Evolutionary conservation across 768 basidiomycete species (phyloP), one percentile per base, ranked within the genome.

Genomic region (Auricularia auricula-judae): DNA sequence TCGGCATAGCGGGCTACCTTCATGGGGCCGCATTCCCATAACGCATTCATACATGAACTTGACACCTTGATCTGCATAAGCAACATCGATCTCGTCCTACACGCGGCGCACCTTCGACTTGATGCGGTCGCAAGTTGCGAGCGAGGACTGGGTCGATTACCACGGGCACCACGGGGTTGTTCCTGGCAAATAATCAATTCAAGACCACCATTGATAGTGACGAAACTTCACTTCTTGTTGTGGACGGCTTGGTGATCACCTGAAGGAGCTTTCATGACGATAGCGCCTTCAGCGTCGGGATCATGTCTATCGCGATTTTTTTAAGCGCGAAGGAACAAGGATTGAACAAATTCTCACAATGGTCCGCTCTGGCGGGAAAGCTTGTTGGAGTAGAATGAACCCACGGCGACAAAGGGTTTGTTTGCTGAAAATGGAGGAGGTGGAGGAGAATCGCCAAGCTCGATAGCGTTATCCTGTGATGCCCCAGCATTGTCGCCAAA

Each of bases 1-100:
- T 29, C 2, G 29, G 29, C 29, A 61, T 34, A 5, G n/a, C 33
- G 12, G n/a, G 12, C 56, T 44, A 47, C 56, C 76, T 60, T 95
- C 93, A 66, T 93, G 91, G 72, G 86, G 89, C 63, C 91, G 82
- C 70, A 97, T 77, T 10, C 94, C 95, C 93, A 98, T 98, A 18
- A 95, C 89, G 70, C 88, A 92, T 71, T 95, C 92, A 71, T 99
- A 99, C 78, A 99, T 77, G 74, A 99, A 99, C 72, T 84, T 83
- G 39, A 93, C 81, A 36, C 91, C 88, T 88, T 64, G 3, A 16
- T 64, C 23, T 12, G 39, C 66, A 11, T 62, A 64, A 33, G 18
- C 62, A 51, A 36, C 12, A 29, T 29, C 29, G 3, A 29, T 29
- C 29, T 29, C 29, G 29, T 3, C 29, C 29, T 29, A 29, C 29